A percentile compares a stretch with the other conserved stretches of the same genome.
phyloP scores from a whole-genome alignment of 768 basidiomycete species.

The Leccinum uliginosum region DNA sequence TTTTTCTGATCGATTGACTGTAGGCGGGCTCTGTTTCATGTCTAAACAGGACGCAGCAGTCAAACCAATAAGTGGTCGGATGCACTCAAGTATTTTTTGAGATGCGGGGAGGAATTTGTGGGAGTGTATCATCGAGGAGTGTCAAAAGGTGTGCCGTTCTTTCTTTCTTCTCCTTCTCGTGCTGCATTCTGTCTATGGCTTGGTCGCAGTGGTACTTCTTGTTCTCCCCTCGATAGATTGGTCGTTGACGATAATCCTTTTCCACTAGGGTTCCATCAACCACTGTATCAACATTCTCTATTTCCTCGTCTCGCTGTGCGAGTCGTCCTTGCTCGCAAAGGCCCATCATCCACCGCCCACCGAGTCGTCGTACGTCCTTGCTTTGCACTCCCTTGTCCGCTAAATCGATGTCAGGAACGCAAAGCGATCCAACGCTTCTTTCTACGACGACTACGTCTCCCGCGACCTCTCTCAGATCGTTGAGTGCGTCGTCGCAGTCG shows the following conservation, averaged over 20 bases:
- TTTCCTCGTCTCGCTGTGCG: conserved; percentile 85
- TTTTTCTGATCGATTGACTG: too few relatives aligned
- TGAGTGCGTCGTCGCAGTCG: conserved; percentile 82
- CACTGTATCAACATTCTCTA: conserved; percentile 92
- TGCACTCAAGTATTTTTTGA: conserved; percentile 78
- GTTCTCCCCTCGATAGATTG: too few relatives aligned
- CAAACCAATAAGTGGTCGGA: conserved; percentile 73
- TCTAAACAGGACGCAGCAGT: too few relatives aligned
- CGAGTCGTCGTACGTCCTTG: background rate
- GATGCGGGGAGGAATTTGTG: conserved; percentile 92
- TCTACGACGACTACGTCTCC: conserved; percentile 74
- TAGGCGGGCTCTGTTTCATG: too few relatives aligned
- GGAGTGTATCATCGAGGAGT: conserved; percentile 92
- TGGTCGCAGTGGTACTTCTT: background rate
- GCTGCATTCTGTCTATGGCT: background rate
- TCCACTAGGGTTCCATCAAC: conserved; percentile 71
- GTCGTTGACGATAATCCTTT: background rate
- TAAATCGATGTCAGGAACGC: conserved; percentile 21
- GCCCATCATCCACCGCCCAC: conserved; percentile 37
- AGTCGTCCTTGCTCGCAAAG: conserved; percentile 67
- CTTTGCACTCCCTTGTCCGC: background rate
- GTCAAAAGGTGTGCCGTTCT: conserved; percentile 64
- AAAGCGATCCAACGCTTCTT: conserved; percentile 31
- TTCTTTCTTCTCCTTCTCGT: background rate
- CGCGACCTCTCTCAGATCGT: conserved; percentile 79